phyloP scores from a whole-genome alignment of 352 stramenopile species.

The Phytophthora ramorum region DNA sequence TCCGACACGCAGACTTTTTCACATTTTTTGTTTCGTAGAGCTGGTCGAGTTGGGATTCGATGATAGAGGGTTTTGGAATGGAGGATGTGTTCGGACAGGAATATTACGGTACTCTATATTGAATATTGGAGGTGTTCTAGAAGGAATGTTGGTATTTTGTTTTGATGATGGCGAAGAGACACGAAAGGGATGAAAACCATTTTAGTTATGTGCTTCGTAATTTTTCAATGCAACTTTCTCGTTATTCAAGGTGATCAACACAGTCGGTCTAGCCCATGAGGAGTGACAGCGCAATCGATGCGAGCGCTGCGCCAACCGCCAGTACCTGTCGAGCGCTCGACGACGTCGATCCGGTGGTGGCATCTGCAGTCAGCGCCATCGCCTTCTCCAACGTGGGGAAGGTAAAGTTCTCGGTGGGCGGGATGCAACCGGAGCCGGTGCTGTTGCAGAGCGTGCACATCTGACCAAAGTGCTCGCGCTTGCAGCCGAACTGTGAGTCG shows the following conservation, averaged over 20 bases:
- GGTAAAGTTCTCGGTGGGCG: slow-evolving; percentile 35
- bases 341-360: slow-evolving; percentile 3
- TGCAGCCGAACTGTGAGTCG: slow-evolving; percentile 61
- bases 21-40: neutral
- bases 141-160: slow-evolving; percentile 2
- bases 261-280: slow-evolving; percentile 25
- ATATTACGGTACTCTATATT: neutral
- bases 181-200: too few species aligned
- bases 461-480: slow-evolving; percentile 62
- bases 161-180: neutral
- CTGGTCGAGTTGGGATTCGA: neutral
- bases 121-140: neutral
- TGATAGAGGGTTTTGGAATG: neutral
- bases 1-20: neutral
- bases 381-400: slow-evolving; percentile 50
- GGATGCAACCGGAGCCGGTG: slow-evolving; percentile 32
- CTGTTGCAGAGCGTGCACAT: slow-evolving; percentile 60
- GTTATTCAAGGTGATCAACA: neutral
- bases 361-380: slow-evolving; percentile 10
- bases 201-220: neutral
- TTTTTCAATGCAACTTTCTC: neutral
- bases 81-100: neutral
- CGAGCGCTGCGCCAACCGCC: slow-evolving; percentile 8
- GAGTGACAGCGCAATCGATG: slow-evolving; percentile 23
- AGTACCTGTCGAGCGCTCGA: slow-evolving; percentile 10